Conservation (phyloP, 768 basidiomycete genomes). For the Podaxis sp. region DNA sequence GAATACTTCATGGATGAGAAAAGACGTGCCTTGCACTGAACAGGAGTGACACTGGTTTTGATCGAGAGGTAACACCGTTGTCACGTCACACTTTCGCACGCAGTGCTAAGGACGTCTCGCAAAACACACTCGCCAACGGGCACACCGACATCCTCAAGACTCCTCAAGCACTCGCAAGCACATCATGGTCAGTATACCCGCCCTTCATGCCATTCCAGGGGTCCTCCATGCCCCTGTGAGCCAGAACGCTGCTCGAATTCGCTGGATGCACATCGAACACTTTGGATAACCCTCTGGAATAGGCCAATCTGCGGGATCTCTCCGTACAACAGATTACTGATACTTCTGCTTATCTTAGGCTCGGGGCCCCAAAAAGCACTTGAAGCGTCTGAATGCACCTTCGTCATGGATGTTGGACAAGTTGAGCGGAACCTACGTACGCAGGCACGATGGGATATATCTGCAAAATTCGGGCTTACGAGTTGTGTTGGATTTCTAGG, state of each 20-base stretch:
- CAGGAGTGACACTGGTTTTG: not conserved
- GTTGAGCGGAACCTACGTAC: conserved; percentile 90
- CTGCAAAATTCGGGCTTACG: conserved; percentile 16
- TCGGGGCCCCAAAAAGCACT: conserved; percentile 98
- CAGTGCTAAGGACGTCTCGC: conserved; percentile 23
- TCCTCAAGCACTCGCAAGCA: conserved; percentile 39
- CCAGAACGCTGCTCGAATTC: conserved; percentile 23
- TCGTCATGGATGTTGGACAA: conserved; percentile 99
- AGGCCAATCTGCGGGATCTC: conserved; percentile 15
- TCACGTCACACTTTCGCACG: conserved; percentile 35
- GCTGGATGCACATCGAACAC: conserved; percentile 37
- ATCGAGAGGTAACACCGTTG: not conserved
- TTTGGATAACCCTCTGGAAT: conserved; percentile 39
- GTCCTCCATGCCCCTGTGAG: conserved; percentile 18
- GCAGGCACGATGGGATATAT: conserved; percentile 14
- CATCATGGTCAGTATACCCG: conserved; percentile 47
- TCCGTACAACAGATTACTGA: conserved; percentile 25
- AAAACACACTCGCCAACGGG: conserved; percentile 42
- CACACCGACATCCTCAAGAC: conserved; percentile 45
- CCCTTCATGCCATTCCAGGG: conserved; percentile 23
- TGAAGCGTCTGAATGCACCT: conserved; percentile 96
- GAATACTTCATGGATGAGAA: not conserved
- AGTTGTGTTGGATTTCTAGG: conserved; percentile 43
- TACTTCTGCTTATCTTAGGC: conserved; percentile 50
- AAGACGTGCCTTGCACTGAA: not conserved